Conservation (phyloP, 2,329 filamentous ascomycete genomes). For the Sporothrix luriei region DNA sequence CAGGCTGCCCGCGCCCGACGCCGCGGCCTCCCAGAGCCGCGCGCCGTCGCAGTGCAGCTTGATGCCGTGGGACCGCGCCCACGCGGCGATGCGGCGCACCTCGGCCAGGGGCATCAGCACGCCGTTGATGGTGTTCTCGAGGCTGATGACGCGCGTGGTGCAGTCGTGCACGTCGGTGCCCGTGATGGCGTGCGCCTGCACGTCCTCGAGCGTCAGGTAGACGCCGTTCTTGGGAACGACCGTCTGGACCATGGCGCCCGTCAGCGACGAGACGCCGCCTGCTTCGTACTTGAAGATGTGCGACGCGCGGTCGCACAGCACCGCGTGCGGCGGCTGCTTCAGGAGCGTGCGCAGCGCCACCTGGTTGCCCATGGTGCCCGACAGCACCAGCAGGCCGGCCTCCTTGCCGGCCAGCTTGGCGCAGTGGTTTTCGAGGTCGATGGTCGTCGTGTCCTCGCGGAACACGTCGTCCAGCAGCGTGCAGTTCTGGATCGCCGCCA, state of each 20-base stretch:
- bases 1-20: slow-evolving; percentile 49
- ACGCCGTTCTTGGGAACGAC: slow-evolving; percentile 70
- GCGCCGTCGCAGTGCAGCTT: slow-evolving; percentile 56
- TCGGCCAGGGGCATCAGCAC: slow-evolving; percentile 77
- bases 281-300: slow-evolving; percentile 74
- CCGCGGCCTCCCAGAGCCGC: slow-evolving; percentile 55
- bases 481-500: slow-evolving; percentile 72
- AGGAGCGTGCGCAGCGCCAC: slow-evolving; percentile 78
- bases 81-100: slow-evolving; percentile 67
- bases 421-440: slow-evolving; percentile 71
- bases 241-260: slow-evolving; percentile 68
- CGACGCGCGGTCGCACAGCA: slow-evolving; percentile 76
- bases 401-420: slow-evolving; percentile 75
- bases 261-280: slow-evolving; percentile 61
- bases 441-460: slow-evolving; percentile 76
- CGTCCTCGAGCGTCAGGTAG: slow-evolving; percentile 76
- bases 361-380: slow-evolving; percentile 94
- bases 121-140: slow-evolving; percentile 85
- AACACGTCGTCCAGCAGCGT: slow-evolving; percentile 84
- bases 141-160: slow-evolving; percentile 76
- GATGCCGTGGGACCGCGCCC: slow-evolving; percentile 59
- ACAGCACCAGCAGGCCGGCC: slow-evolving; percentile 77
- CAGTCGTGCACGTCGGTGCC: slow-evolving; percentile 74
- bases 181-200: slow-evolving; percentile 66
- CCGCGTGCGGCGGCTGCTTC: slow-evolving; percentile 74